Evolutionary conservation across 2,329 filamentous ascomycete species (phyloP).

Genomic region (Rhynchosporium graminicola): DNA sequence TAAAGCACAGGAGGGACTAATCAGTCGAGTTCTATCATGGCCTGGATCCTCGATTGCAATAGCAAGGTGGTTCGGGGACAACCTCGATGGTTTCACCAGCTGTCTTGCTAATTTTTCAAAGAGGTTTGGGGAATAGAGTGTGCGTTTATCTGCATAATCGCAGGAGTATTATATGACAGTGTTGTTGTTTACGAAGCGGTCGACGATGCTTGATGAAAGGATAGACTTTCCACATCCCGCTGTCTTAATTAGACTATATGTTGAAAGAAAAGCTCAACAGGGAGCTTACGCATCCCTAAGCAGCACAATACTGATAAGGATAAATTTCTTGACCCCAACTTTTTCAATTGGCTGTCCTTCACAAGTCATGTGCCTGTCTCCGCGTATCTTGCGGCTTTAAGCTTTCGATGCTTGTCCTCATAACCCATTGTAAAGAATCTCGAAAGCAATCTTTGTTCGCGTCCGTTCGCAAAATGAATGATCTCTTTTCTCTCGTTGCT

Average conservation of each 20-base stretch:
- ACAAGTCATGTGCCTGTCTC: slow-evolving; percentile 24
- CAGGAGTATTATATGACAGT: slow-evolving; percentile 23
- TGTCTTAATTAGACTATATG: slow-evolving; percentile 12
- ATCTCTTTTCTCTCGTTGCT: slow-evolving; percentile 17
- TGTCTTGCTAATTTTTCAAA: slow-evolving; percentile 22
- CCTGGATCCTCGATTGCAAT: slow-evolving; percentile 13
- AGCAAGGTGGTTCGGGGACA: slow-evolving; percentile 13
- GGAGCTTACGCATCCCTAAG: slow-evolving; percentile 25
- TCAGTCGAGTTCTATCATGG: slow-evolving; percentile 17
- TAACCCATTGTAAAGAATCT: slow-evolving; percentile 20
- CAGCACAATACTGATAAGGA: slow-evolving; percentile 23
- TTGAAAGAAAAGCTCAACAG: not conserved
- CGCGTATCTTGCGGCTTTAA: slow-evolving; percentile 17
- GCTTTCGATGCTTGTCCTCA: slow-evolving; percentile 18
- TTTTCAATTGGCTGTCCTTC: slow-evolving; percentile 7
- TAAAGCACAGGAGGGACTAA: slow-evolving; percentile 9
- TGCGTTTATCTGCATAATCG: slow-evolving; percentile 29
- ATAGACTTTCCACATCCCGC: slow-evolving; percentile 28
- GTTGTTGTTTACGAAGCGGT: not conserved
- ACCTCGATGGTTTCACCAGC: slow-evolving; percentile 8
- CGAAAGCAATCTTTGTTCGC: slow-evolving; percentile 15
- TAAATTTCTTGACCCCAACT: slow-evolving; percentile 4
- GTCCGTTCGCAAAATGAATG: slow-evolving; percentile 7
- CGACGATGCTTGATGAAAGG: slow-evolving; percentile 24
- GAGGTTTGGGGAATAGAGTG: slow-evolving; percentile 22